Base-by-base conservation (phyloP, 768 basidiomycete genomes). In the Ramaria sp. region DNA sequence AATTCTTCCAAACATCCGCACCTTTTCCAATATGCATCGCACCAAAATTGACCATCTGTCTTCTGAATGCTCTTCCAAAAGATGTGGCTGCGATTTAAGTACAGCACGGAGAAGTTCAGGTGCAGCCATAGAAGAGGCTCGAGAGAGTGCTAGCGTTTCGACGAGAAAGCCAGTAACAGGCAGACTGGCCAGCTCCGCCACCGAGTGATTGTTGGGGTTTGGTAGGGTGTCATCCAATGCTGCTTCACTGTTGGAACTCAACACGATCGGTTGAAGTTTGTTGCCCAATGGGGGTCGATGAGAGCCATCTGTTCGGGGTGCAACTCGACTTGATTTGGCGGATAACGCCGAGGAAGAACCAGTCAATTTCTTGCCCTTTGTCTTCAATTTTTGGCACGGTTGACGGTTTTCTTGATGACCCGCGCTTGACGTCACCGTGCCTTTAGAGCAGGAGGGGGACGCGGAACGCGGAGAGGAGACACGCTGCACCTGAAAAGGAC, bases 1-100 rank as follows among this genome's bases (percentile, higher is more conserved):
- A 34, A 88, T 84, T 64, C 83, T 83, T 27, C 81, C 85, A 64
- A 88, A 88, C 58, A 88, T 78, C 3, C 83, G 84, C 58, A 73
- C 75, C 45, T 75, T 66, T 54, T 76, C 71, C 59, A 88, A 68
- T 37, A 83, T 78, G 0, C 68, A 63, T 45, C 73, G 70, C 53
- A 88, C 76, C 27, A 79, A 66, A 38, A 64, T 62, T 55, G 78
- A 63, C 73, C 85, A 83, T 59, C 77, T 77, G 22, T 59, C 62
- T 64, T 65, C 70, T 11, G 65, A 41, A 38, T 61, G 69, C 63
- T 38, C 75, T 67, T 11, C 65, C 54, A 70, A 73, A 50, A 86
- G 70, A 34, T 75, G 68, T 11, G 85, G 83, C 46, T 80, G 81
- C 9, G 70, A 70, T 60, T 74, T 73, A 66, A 78, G 74, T 24